Evolutionary conservation across 2,329 filamentous ascomycete species (phyloP).

Genomic region (Parascedosporium putredinis): DNA sequence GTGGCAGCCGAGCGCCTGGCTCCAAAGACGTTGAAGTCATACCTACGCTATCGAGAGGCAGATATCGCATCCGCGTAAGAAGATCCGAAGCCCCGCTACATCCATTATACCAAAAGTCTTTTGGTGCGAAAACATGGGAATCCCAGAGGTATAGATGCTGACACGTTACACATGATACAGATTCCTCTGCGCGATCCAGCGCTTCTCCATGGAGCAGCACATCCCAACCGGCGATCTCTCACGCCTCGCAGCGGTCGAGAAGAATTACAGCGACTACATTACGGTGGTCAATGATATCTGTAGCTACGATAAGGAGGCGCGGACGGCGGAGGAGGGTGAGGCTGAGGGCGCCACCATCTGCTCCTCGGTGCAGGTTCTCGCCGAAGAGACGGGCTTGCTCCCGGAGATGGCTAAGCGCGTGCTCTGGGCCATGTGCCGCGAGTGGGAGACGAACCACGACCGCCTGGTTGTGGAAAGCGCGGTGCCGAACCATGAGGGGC

Average conservation of each 20-base stretch:
- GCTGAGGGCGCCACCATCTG: constrained; percentile 20
- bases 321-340: constrained; percentile 9
- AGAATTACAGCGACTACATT: constrained; percentile 25
- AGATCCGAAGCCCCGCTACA: not conserved
- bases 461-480: not conserved
- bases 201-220: constrained; percentile 24
- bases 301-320: constrained; percentile 27
- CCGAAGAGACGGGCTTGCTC: constrained; percentile 14
- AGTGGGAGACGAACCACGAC: constrained; percentile 10
- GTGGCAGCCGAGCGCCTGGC: constrained; percentile 20
- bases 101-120: not conserved
- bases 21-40: constrained; percentile 19
- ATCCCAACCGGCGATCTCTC: constrained; percentile 19
- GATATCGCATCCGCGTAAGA: constrained; percentile 30
- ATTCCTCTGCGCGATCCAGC: constrained; percentile 24
- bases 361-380: constrained; percentile 20
- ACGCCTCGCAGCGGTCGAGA: constrained; percentile 17
- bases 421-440: constrained; percentile 11
- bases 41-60: constrained; percentile 26
- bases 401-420: constrained; percentile 9
- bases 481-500: not conserved
- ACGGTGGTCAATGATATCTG: constrained; percentile 31
- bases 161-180: constrained; percentile 11
- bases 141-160: no score
- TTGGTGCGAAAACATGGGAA: no score